Base-by-base conservation (phyloP, 2,329 filamentous ascomycete species). In the Trichophyton equinum region DNA sequence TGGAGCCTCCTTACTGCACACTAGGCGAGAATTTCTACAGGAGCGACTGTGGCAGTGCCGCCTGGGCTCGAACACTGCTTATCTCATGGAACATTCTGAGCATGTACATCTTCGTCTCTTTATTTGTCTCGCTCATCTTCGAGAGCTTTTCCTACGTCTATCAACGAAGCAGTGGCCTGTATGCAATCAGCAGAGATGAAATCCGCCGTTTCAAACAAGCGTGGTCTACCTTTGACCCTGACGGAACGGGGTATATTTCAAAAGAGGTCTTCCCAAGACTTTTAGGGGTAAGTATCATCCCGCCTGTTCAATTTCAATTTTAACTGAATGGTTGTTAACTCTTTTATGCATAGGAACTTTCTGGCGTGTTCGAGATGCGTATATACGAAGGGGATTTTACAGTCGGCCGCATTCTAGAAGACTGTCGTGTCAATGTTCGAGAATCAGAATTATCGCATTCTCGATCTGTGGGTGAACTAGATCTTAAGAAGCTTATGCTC, bases 71-170 rank as follows among this genome's bases (percentile, higher is more conserved):
- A 58, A 84, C 85, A 38, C 79, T 99, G 8, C 99, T 99, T 77
- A 91, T 97, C 62, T 84, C 87, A 3, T 99, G 94, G 94, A 99
- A 99, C 77, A 92, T 99, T 68, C 82, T 99, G 74, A 97, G 92
- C 87, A 99, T 99, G 94, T 99, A 99, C 76, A 95, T 99, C 69
- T 99, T 99, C 70, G 92, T 97, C 70, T 96, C 92, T 70, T 78
- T 99, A 71, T 99, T 99, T 73, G 92, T 99, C 62, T 99, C 94
- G 57, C 85, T 99, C 72, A 99, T 99, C 67, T 99, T 95, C 76
- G 94, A 99, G 77, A 97, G 91, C 75, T 99, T 99, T 80, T 96
- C 91, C 72, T 99, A 99, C 70, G 94, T 99, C 65, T 99, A 97
- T 72, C 95, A 99, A 76, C 85, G 91, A 64, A 96, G 92, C 63